Percentiles rank a stretch among this genome's conserved stretches.
phyloP scores from a whole-genome alignment of 257 asterid genomes.

The Schizonepeta tenuifolia region DNA sequence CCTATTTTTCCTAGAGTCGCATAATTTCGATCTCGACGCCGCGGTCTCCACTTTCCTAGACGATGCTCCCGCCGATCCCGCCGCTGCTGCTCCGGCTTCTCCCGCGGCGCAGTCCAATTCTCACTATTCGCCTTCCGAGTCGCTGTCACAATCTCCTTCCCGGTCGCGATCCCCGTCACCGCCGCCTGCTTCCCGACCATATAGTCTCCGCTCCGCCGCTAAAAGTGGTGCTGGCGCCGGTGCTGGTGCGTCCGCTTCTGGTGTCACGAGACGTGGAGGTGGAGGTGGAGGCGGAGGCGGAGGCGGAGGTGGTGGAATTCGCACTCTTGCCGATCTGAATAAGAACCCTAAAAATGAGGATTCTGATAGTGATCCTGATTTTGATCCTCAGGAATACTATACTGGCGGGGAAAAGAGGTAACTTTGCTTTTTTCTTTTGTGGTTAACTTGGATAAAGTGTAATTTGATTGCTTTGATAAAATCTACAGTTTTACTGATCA shows the following conservation, averaged over 20 bases:
- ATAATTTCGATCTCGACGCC: conserved; percentile 81
- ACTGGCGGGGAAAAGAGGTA: conserved; percentile 93
- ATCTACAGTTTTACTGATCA: background rate
- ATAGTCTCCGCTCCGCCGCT: conserved; percentile 49
- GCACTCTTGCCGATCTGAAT: conserved; percentile 74
- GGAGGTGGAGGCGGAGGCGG: conserved; percentile 39
- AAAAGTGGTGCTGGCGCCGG: conserved; percentile 36
- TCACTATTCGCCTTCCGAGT: conserved; percentile 49
- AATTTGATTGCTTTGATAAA: background rate
- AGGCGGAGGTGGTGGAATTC: conserved; percentile 47
- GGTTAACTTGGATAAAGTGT: background rate
- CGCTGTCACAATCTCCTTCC: conserved; percentile 45
- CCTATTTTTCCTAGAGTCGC: conserved; percentile 79
- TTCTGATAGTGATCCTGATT: conserved; percentile 73
- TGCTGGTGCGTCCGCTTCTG: conserved; percentile 35
- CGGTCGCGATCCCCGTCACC: conserved; percentile 61
- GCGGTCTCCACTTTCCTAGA: conserved; percentile 88
- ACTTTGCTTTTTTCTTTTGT: background rate
- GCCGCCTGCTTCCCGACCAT: conserved; percentile 45
- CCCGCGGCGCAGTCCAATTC: conserved; percentile 40
- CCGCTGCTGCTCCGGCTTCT: conserved; percentile 25
- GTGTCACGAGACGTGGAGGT: conserved; percentile 38
- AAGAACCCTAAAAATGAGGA: conserved; percentile 49
- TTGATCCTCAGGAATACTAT: conserved; percentile 74
- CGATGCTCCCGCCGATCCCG: conserved; percentile 35